A percentile compares a stretch with the other conserved stretches of the same genome.
These are phyloP conservation scores for Rhodotorula kratochvilovae DNA, from an alignment of 768 basidiomycete genomes.

Conservation along the genomic window DNA sequence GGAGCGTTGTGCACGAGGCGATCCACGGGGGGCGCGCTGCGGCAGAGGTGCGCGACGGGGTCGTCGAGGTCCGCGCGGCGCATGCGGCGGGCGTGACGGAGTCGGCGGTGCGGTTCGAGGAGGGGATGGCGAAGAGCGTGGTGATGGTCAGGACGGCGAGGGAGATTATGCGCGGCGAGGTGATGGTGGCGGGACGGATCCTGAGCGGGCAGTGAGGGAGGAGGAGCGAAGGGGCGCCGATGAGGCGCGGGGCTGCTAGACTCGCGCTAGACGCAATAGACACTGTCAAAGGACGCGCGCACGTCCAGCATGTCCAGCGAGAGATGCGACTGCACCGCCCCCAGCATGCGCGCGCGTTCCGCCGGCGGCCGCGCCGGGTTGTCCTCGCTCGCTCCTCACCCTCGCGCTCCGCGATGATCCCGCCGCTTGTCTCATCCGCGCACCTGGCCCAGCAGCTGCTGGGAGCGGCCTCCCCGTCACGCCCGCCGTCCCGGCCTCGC, in stretches of 20 bases:
- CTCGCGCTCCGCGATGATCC: background rate
- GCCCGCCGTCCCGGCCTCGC: background rate
- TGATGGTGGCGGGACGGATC: slow-evolving; percentile 23
- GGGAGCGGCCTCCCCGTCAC: background rate
- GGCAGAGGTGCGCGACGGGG: background rate
- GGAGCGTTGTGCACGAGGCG: slow-evolving; percentile 22
- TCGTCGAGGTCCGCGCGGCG: slow-evolving; percentile 21
- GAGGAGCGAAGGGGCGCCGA: no score
- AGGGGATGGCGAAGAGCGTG: slow-evolving; percentile 11
- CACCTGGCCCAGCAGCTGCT: background rate
- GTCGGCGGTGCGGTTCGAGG: slow-evolving; percentile 25
- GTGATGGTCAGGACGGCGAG: slow-evolving; percentile 38
- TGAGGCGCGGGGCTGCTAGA: no score
- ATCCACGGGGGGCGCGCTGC: background rate
- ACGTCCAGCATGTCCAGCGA: no score
- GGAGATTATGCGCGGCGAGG: slow-evolving; percentile 35
- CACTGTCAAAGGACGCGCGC: no score
- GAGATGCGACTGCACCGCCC: no score
- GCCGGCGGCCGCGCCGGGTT: no score
- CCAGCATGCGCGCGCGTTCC: no score
- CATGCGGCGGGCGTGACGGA: slow-evolving; percentile 32
- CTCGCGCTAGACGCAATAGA: no score
- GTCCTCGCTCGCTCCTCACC: no score
- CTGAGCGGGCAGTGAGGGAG: background rate
- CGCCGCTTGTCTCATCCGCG: background rate